Evolutionary conservation across 164 flowering plant genomes (phyloP), one percentile per base, ranked within the genome.

Genomic region (Annona cherimola): DNA sequence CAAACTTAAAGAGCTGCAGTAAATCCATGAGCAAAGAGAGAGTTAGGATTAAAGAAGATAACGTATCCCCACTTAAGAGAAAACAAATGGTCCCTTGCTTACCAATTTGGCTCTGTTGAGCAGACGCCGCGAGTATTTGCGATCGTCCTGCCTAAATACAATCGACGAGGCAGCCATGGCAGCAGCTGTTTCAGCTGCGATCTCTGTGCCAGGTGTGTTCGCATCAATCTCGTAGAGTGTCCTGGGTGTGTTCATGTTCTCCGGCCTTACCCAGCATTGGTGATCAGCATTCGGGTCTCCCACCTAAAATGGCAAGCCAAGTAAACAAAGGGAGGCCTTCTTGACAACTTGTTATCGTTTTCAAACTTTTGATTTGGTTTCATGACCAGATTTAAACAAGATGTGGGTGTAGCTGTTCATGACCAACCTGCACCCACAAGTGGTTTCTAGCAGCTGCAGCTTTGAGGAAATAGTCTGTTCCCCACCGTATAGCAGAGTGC

Each of bases 101-200:
- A 94, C 97, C 81, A 75, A 2, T 83, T 90, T 89, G 74, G 98
- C 93, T 75, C 84, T 89, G 84, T 88, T 87, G 74, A 89, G 90
- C 72, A 90, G 91, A 12, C 80, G 73, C 16, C 85, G 89, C 46
- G 99, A 42, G 72, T 94, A 90, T 2, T 70, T 20, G 11, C 68
- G 80, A 64, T 95, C 88, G 0, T 40, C 0, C 8, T 18, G 0
- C 64, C 89, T 76, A 44, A 95, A 92, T 18, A 88, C 91, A 4
- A 92, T 78, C 9, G 97, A 83, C 75, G 99, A 73, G 76, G 98
- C 84, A 19, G 99, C 97, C 90, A 92, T 70, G 6, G 98, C 98
- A 4, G 99, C 98, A 5, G 94, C 55, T 4, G 97, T 91, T 70
- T 95, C 99, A 1, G 92, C 99, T 2, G 98, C 98, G 72, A 91